Evolutionary conservation across 2,329 filamentous ascomycete genomes (phyloP).

Genomic region (Teratosphaeria zuluensis): DNA sequence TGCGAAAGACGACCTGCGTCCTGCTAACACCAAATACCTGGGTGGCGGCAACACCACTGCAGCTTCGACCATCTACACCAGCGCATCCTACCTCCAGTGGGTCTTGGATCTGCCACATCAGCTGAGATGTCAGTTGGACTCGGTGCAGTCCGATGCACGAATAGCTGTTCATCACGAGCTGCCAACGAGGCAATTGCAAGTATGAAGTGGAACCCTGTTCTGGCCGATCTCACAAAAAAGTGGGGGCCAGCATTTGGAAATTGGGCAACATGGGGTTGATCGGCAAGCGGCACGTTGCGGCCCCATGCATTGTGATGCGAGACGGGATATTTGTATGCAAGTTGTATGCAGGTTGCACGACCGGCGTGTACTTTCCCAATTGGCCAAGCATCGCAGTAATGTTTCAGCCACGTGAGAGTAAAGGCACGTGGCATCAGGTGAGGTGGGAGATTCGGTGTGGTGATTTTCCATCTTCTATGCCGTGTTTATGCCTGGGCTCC

Average conservation of each 20-base stretch:
- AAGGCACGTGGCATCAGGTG: background rate
- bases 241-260: background rate
- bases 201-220: background rate
- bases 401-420: background rate
- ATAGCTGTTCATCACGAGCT: background rate
- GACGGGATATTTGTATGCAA: background rate
- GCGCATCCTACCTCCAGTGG: background rate
- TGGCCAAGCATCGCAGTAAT: background rate
- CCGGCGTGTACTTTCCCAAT: background rate
- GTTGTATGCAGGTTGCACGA: background rate
- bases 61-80: background rate
- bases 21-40: background rate
- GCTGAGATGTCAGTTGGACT: background rate
- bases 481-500: slow-evolving; percentile 5
- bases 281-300: background rate
- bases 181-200: background rate
- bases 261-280: background rate
- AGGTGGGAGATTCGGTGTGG: background rate
- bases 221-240: background rate
- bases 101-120: background rate
- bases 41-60: background rate
- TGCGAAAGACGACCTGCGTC: background rate
- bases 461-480: slow-evolving; percentile 2
- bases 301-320: background rate
- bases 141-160: background rate